These are phyloP conservation scores for Berkeleyomyces rouxiae DNA, from an alignment of 2,329 filamentous ascomycete genomes.

Conservation along the genomic window DNA sequence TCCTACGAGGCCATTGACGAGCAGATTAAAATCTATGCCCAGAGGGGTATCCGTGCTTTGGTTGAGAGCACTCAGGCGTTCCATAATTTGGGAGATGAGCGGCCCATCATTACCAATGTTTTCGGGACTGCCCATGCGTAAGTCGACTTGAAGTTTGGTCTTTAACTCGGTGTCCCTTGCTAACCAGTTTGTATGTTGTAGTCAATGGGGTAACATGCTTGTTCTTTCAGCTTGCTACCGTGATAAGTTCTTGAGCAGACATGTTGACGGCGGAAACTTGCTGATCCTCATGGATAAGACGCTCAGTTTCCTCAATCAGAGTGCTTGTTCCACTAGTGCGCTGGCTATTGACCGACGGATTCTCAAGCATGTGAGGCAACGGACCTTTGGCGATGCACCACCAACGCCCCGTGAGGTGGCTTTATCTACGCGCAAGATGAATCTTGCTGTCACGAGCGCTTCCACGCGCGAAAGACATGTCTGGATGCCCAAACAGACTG, in stretches of 20 bases:
- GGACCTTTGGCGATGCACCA: conserved; percentile 23
- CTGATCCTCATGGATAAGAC: conserved; percentile 51
- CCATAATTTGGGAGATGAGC: conserved; percentile 41
- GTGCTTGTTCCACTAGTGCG: conserved; percentile 57
- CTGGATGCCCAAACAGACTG: background rate
- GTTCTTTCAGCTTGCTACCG: conserved; percentile 71
- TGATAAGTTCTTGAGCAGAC: conserved; percentile 42
- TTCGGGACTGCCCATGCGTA: conserved; percentile 80
- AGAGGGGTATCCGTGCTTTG: conserved; percentile 53
- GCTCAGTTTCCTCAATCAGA: conserved; percentile 55
- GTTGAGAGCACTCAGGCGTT: conserved; percentile 78
- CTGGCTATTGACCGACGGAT: conserved; percentile 60
- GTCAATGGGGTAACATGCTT: conserved; percentile 87
- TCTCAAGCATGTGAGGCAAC: conserved; percentile 38
- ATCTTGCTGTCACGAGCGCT: conserved; percentile 5
- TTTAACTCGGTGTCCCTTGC: background rate
- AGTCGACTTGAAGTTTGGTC: conserved; percentile 38
- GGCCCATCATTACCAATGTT: conserved; percentile 83
- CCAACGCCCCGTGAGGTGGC: background rate
- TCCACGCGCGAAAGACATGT: background rate
- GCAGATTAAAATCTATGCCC: conserved; percentile 37
- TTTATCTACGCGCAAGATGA: background rate
- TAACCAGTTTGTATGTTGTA: background rate
- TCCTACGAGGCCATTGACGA: conserved; percentile 25
- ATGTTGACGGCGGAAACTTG: conserved; percentile 40